Conservation (phyloP, 345 rosid species). For the Camelina sativa region DNA sequence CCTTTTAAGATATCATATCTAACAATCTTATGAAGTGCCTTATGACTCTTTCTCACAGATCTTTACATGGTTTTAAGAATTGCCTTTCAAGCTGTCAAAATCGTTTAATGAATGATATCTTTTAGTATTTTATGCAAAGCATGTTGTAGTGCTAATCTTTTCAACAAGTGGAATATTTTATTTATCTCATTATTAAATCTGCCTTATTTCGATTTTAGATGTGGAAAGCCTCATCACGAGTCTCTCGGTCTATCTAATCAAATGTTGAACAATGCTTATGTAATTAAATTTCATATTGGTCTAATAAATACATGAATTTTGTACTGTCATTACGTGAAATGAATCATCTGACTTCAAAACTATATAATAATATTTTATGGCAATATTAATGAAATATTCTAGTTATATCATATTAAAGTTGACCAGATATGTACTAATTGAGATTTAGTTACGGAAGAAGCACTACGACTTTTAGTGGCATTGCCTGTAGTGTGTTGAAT, state of each 20-base stretch:
- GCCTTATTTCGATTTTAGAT: conserved; percentile 25
- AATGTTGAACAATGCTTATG: conserved; percentile 13
- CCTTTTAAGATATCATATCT: conserved; percentile 33
- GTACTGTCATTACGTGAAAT: conserved; percentile 6
- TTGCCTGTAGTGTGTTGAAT: conserved; percentile 35
- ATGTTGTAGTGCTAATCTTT: conserved; percentile 44
- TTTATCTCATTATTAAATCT: conserved; percentile 18
- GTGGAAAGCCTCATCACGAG: conserved; percentile 30
- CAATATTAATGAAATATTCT: neutral
- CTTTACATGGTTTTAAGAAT: conserved; percentile 38
- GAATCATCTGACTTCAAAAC: neutral
- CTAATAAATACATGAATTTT: neutral
- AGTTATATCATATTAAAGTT: conserved; percentile 38
- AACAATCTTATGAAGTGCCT: conserved; percentile 39
- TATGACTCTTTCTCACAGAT: conserved; percentile 39
- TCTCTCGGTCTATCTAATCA: conserved; percentile 19
- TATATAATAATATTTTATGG: neutral
- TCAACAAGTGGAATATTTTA: conserved; percentile 41
- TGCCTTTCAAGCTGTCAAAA: conserved; percentile 45
- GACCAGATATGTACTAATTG: conserved; percentile 38
- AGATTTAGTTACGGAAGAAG: conserved; percentile 41
- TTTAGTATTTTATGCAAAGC: conserved; percentile 32
- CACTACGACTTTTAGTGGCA: conserved; percentile 44
- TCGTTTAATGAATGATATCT: conserved; percentile 25
- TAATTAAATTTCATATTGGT: neutral